A percentile compares a stretch with the other conserved stretches of the same genome.
These are phyloP conservation scores for Aulographum hederae DNA, from an alignment of 2,329 filamentous ascomycete species.

Conservation along the genomic window DNA sequence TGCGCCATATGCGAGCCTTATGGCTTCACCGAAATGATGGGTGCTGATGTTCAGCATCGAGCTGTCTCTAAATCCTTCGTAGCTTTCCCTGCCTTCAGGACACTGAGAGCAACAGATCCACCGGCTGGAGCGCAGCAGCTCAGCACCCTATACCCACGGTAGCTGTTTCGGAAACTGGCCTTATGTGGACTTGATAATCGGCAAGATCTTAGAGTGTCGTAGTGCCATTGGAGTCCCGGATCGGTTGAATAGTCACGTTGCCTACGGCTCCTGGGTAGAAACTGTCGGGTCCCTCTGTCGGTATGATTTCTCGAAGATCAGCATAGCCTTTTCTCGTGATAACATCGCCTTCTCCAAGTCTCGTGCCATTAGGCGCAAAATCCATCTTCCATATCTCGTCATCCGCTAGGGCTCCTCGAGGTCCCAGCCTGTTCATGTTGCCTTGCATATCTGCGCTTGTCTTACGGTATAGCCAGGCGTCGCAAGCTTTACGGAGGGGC, in stretches of 20 bases:
- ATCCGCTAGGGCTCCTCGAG: no score
- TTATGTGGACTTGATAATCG: conserved; percentile 48
- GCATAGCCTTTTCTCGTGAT: conserved; percentile 73
- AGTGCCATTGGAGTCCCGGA: conserved; percentile 57
- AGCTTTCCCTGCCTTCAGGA: conserved; percentile 71
- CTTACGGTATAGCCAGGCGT: conserved; percentile 53
- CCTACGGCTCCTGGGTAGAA: conserved; percentile 62
- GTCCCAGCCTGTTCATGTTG: no score
- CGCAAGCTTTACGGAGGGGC: conserved; percentile 57
- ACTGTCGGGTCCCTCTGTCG: conserved; percentile 48
- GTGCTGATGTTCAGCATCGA: conserved; percentile 47
- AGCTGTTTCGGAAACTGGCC: conserved; percentile 36
- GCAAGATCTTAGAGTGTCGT: conserved; percentile 67
- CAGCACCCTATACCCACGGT: conserved; percentile 51
- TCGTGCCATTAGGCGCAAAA: conserved; percentile 67
- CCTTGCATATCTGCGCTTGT: no score
- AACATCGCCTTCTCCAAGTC: conserved; percentile 52
- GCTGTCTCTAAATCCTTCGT: conserved; percentile 40
- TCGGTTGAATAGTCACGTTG: conserved; percentile 49
- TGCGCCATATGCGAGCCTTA: conserved; percentile 69
- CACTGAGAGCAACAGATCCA: conserved; percentile 55
- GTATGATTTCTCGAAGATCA: conserved; percentile 59
- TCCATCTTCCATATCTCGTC: conserved; percentile 79
- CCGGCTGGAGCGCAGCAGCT: conserved; percentile 60
- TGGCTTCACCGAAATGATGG: conserved; percentile 73